phyloP scores from a whole-genome alignment of 441 rosid genomes.

The Macaranga tanarius region DNA sequence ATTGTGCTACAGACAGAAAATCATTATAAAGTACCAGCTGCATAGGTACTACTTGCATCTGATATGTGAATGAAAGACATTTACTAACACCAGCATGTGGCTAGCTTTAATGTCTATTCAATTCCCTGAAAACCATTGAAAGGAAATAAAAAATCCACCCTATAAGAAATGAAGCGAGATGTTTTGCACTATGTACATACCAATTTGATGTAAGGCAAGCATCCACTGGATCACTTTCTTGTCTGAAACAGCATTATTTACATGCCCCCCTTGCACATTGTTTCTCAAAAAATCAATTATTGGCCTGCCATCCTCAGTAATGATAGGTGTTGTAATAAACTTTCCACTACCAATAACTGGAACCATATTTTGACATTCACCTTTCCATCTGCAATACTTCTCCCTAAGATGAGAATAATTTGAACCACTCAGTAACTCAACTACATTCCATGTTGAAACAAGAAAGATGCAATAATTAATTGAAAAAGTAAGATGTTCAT shows the following conservation, averaged over 20 bases:
- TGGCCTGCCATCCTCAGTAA: conserved; percentile 60
- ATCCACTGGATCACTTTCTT: conserved; percentile 73
- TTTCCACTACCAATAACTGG: conserved; percentile 76
- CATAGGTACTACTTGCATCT: conserved; percentile 11
- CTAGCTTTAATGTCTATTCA: neutral
- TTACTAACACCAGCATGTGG: neutral
- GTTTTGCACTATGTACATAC: conserved; percentile 35
- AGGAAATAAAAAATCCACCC: conserved; percentile 5
- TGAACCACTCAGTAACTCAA: neutral
- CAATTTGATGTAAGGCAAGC: conserved; percentile 74
- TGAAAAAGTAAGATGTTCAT: neutral
- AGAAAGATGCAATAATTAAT: neutral
- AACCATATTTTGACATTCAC: conserved; percentile 70
- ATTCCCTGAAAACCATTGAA: neutral
- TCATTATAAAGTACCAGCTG: neutral
- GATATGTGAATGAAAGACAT: neutral
- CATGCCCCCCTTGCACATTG: conserved; percentile 27
- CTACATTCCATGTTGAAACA: neutral
- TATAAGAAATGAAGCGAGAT: neutral
- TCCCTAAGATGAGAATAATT: conserved; percentile 49
- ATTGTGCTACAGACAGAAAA: neutral
- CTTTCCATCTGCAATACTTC: conserved; percentile 64
- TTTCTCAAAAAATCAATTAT: conserved; percentile 35
- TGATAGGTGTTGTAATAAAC: conserved; percentile 51
- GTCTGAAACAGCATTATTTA: conserved; percentile 40